A percentile compares a stretch with the other conserved stretches of the same genome.
phyloP scores from a whole-genome alignment of 768 basidiomycete genomes.

The Hygrophorus pudorinus region DNA sequence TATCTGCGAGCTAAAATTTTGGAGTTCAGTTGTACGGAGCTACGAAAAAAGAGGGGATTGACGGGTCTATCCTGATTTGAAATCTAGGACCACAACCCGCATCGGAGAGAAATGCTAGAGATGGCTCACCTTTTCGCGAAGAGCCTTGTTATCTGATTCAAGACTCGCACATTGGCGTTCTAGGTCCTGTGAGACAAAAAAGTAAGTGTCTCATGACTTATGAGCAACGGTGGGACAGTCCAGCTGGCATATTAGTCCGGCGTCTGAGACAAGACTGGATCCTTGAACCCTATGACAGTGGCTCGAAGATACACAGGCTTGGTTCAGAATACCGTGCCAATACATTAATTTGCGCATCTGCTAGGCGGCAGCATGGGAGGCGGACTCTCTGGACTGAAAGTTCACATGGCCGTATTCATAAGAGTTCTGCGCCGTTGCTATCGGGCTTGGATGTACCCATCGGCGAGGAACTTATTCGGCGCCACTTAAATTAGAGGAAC shows the following conservation, averaged over 20 bases:
- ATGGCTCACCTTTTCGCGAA: constrained; percentile 50
- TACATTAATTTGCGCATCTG: no score
- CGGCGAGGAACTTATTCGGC: no score
- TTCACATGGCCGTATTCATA: no score
- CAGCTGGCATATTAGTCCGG: no score
- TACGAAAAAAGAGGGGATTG: constrained; percentile 1
- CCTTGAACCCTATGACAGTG: no score
- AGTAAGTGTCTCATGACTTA: constrained; percentile 5
- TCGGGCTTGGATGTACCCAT: no score
- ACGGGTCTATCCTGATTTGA: not conserved
- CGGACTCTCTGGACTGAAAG: no score
- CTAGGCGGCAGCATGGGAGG: no score
- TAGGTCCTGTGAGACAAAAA: constrained; percentile 32
- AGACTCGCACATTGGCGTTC: constrained; percentile 39
- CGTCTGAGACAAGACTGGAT: no score
- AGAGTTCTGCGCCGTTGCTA: no score
- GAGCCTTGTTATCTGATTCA: constrained; percentile 50
- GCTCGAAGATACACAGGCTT: not conserved
- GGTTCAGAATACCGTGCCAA: no score
- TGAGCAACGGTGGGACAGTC: not conserved
- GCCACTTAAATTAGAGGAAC: not conserved
- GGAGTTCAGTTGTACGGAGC: not conserved
- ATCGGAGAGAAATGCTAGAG: not conserved
- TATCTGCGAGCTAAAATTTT: constrained; percentile 41
- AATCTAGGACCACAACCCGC: not conserved